Percentiles rank a stretch among this genome's conserved stretches.
phyloP scores from a whole-genome alignment of 805 yeast species.

The Limtongia smithiae region DNA sequence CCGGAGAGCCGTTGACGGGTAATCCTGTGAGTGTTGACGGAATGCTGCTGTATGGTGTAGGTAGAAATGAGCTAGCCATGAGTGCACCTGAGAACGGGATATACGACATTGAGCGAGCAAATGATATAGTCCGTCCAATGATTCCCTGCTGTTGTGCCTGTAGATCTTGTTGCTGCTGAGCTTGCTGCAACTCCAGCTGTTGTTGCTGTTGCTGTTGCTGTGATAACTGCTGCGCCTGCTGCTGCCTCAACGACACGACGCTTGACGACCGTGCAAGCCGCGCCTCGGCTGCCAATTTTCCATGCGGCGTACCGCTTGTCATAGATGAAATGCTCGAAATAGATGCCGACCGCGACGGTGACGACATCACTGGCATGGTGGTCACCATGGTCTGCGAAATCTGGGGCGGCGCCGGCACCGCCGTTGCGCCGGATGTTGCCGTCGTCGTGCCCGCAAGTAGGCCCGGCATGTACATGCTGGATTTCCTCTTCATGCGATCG shows the following conservation, averaged over 20 bases:
- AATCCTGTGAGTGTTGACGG: not conserved
- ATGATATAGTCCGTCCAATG: conserved; percentile 8
- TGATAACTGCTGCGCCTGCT: not conserved
- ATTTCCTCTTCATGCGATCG: conserved; percentile 15
- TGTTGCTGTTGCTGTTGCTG: conserved; percentile 6
- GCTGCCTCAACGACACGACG: too few relatives aligned
- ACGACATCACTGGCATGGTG: too few relatives aligned
- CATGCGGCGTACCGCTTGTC: conserved; percentile 4
- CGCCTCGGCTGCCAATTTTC: not conserved
- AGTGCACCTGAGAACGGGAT: conserved; percentile 21
- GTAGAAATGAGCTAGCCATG: conserved; percentile 6
- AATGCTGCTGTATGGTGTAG: conserved; percentile 1
- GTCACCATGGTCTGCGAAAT: conserved; percentile 1
- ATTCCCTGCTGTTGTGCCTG: conserved; percentile 5
- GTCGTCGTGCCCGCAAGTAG: too few relatives aligned
- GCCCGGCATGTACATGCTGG: conserved; percentile 5
- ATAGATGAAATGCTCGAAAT: conserved; percentile 15
- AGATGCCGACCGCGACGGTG: not conserved
- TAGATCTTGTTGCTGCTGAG: conserved; percentile 3
- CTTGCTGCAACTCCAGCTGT: conserved; percentile 14
- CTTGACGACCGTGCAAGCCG: too few relatives aligned
- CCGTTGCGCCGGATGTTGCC: conserved; percentile 8
- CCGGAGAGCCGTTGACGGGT: not conserved
- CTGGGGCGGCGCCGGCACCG: conserved; percentile 21
- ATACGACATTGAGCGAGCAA: conserved; percentile 21